Base-by-base conservation (phyloP, 2,329 filamentous ascomycete species). In the Harringtonia lauricola region DNA sequence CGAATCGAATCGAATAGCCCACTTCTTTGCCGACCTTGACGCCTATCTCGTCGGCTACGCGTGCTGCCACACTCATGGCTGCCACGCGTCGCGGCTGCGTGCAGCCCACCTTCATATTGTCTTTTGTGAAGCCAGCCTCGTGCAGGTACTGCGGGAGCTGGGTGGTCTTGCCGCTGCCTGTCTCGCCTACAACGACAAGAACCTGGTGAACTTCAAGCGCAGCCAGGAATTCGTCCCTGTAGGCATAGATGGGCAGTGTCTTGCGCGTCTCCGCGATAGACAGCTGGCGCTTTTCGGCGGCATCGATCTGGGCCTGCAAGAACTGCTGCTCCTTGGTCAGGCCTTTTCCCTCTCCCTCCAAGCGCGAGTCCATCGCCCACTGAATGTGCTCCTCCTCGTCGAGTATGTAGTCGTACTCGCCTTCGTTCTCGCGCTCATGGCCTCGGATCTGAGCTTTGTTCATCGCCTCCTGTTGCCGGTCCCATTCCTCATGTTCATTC, bases 401-500 rank as follows among this genome's bases (percentile, higher is more conserved):
- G 58, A 98, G 81, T 14, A 98, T 85, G 57, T 89, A 95, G 54
- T 92, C 86, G 58, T 96, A 98, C 46, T 94, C 82, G 13, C 81
- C 81, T 51, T 88, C 81, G 42, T 89, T 81, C 14, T 84, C 79
- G 30, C 81, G 74, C 57, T 94, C 86, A 0, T 79, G 67, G 42
- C 79, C 77, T 51, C 78, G 73, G 47, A 94, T 87, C 59, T 95
- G 88, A 1, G 86, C 81, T 59, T 90, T 92, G 7, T 87, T 89
- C 60, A 94, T 94, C 45, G 81, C 74, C 1, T 83, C 76, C 64
- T 96, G 90, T 58, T 96, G 90, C 46, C 79, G 70, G 59, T 98
- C 92, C 90, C 90, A 98, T 57, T 95, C 86, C 49, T 98, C 89
- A 50, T 95, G 85, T 59, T 98, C 92, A 0, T 88, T 95, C 46